Conservation (phyloP, 2,329 filamentous ascomycete species). For the Byssoonygena ceratinophila region DNA sequence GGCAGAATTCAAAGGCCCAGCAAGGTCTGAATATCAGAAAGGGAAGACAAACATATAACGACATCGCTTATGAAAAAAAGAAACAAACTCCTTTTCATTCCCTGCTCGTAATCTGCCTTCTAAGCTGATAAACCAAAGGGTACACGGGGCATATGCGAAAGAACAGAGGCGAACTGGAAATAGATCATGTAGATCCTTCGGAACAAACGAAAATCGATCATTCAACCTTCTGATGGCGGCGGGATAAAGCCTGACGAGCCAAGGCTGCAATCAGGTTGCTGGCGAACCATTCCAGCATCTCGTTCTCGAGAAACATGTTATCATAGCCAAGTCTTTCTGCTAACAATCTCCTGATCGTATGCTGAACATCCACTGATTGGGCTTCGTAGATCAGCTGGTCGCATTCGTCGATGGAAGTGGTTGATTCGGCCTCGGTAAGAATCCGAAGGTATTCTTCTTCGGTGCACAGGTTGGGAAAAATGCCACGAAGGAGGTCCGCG, state of each 20-base stretch:
- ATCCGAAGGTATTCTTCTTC: conserved; percentile 30
- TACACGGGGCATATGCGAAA: background rate
- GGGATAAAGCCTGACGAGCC: conserved; percentile 8
- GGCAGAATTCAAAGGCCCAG: too few relatives aligned
- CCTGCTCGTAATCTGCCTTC: background rate
- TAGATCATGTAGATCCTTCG: background rate
- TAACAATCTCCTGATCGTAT: conserved; percentile 29
- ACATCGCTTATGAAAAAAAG: background rate
- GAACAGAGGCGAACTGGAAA: background rate
- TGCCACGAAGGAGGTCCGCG: conserved; percentile 31
- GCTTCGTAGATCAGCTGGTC: conserved; percentile 13
- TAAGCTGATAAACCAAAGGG: conserved; percentile 1
- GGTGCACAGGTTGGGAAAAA: conserved; percentile 32
- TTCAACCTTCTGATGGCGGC: background rate
- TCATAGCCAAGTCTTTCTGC: conserved; percentile 26
- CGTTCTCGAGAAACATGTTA: conserved; percentile 25
- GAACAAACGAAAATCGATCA: background rate
- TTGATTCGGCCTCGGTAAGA: conserved; percentile 18
- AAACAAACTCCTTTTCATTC: background rate
- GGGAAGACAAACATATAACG: background rate
- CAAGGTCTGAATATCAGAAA: too few relatives aligned
- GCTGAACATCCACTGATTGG: conserved; percentile 21
- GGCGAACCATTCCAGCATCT: conserved; percentile 34
- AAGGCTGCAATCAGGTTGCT: conserved; percentile 21
- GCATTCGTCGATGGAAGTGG: conserved; percentile 14